Evolutionary conservation across 441 rosid species (phyloP).

Genomic region (Monsonia emarginata): DNA sequence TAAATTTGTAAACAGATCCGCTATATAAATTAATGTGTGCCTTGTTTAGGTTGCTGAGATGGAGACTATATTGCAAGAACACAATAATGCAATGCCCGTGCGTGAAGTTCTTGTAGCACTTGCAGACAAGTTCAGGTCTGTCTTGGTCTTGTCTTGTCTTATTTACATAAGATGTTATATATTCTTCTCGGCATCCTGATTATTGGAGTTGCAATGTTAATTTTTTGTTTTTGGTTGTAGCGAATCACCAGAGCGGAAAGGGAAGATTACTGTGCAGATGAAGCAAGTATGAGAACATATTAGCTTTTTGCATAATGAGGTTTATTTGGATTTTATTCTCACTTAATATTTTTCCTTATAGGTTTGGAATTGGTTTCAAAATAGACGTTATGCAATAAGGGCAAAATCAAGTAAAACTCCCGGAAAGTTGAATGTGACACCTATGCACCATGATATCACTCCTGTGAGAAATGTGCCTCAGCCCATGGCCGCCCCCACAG

Average conservation of each 20-base stretch:
- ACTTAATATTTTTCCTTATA: constrained; percentile 17
- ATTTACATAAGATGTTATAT: constrained; percentile 8
- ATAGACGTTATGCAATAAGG: constrained; percentile 83
- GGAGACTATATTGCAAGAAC: constrained; percentile 78
- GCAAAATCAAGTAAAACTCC: constrained; percentile 75
- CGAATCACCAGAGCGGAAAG: constrained; percentile 67
- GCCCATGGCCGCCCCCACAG: constrained; percentile 40
- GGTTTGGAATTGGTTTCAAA: constrained; percentile 99
- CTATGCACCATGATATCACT: constrained; percentile 50
- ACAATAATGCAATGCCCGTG: constrained; percentile 63
- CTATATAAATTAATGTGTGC: background rate
- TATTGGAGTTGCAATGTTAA: constrained; percentile 9
- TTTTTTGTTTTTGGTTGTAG: constrained; percentile 31
- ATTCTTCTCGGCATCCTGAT: constrained; percentile 3
- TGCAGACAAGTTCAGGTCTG: constrained; percentile 81
- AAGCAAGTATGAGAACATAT: constrained; percentile 55
- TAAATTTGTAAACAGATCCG: background rate
- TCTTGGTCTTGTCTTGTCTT: constrained; percentile 23
- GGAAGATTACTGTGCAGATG: constrained; percentile 75
- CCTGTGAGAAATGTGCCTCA: constrained; percentile 51
- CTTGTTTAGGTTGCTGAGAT: constrained; percentile 64
- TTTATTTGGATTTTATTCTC: constrained; percentile 9
- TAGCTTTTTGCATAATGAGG: constrained; percentile 6
- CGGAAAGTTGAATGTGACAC: constrained; percentile 62
- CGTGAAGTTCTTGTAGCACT: constrained; percentile 64